These are phyloP conservation scores for Shiraia bambusicola DNA, from an alignment of 2,329 filamentous ascomycete species.

Conservation along the genomic window DNA sequence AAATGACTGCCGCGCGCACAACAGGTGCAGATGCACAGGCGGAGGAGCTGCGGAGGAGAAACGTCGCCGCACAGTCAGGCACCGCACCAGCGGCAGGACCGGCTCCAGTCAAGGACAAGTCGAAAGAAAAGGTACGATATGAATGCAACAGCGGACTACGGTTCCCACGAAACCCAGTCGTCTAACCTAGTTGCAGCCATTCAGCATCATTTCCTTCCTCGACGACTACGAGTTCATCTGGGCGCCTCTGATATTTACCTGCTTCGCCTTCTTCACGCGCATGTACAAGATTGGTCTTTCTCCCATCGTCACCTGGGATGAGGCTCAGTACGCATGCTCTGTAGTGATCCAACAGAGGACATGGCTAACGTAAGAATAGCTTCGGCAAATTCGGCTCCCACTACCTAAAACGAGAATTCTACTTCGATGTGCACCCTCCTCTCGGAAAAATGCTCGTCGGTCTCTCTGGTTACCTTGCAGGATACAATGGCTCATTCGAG, in stretches of 20 bases:
- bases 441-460: conserved; percentile 98
- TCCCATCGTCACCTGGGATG: conserved; percentile 74
- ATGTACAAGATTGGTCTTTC: conserved; percentile 69
- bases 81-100: conserved; percentile 32
- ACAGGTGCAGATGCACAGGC: conserved; percentile 47
- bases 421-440: conserved; percentile 95
- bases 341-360: background rate
- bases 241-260: conserved; percentile 65
- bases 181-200: conserved; percentile 37
- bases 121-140: conserved; percentile 49
- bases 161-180: too few species aligned
- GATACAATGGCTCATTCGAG: conserved; percentile 98
- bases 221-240: conserved; percentile 63
- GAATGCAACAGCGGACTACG: background rate
- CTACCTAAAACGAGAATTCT: conserved; percentile 98
- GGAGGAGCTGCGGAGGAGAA: conserved; percentile 51
- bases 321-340: conserved; percentile 63
- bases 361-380: conserved; percentile 49
- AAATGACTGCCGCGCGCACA: conserved; percentile 36
- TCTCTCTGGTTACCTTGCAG: conserved; percentile 90
- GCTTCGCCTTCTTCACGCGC: conserved; percentile 65
- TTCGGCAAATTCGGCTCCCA: conserved; percentile 98
- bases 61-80: conserved; percentile 38
- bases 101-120: conserved; percentile 47
- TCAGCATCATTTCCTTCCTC: conserved; percentile 63